These are phyloP conservation scores for Ehretia macrophylla DNA, from an alignment of 257 asterid species.

Conservation along the genomic window DNA sequence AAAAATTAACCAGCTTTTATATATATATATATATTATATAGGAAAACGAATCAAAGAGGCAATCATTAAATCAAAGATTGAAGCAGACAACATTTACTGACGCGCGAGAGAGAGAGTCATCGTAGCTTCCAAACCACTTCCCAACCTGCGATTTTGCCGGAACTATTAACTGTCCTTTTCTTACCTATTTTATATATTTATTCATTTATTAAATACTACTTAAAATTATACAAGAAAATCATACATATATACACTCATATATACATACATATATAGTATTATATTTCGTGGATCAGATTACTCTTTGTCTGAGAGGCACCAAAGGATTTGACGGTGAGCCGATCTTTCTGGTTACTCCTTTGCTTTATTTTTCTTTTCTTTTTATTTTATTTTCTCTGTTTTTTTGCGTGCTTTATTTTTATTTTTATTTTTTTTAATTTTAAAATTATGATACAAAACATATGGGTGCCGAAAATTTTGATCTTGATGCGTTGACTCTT, in stretches of 20 bases:
- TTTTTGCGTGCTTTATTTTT: background rate
- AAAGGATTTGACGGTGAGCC: conserved; percentile 53
- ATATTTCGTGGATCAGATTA: conserved; percentile 27
- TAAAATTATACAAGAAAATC: background rate
- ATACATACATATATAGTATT: conserved; percentile 20
- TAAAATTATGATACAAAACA: conserved; percentile 17
- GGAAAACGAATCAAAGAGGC: background rate
- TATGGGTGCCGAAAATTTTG: too few relatives aligned
- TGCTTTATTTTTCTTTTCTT: conserved; percentile 4
- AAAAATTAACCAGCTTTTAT: too few relatives aligned
- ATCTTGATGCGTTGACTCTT: conserved; percentile 17
- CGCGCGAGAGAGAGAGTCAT: conserved; percentile 8
- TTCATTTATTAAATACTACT: too few relatives aligned
- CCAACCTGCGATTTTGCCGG: conserved; percentile 47
- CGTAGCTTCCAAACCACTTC: conserved; percentile 13
- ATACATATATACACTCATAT: background rate
- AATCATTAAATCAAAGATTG: background rate
- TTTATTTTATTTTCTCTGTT: conserved; percentile 6
- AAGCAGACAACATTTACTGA: background rate
- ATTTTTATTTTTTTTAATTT: background rate
- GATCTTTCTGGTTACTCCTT: conserved; percentile 32
- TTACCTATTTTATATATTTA: background rate
- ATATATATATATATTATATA: background rate
- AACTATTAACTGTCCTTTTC: conserved; percentile 21
- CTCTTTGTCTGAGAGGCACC: conserved; percentile 23